Evolutionary conservation across 441 rosid genomes (phyloP).

Genomic region (Populus hybrid): DNA sequence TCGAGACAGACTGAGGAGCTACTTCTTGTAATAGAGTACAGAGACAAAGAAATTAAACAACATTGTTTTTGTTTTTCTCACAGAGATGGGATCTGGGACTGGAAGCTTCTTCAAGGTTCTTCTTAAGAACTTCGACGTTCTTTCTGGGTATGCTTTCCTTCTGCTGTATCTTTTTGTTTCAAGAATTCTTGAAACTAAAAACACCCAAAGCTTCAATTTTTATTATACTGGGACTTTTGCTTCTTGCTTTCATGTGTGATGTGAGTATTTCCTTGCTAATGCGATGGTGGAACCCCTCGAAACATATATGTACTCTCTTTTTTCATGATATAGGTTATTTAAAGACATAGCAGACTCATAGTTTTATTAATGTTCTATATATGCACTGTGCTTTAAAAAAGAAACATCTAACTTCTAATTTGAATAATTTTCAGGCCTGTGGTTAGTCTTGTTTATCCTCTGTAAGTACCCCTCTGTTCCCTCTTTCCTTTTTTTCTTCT

Average conservation of each 20-base stretch:
- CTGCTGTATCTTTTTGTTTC: background rate
- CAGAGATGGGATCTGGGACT: slow-evolving; percentile 43
- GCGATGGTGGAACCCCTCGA: background rate
- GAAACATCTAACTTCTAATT: background rate
- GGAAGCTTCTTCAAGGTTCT: slow-evolving; percentile 76
- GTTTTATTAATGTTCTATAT: background rate
- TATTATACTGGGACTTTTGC: background rate
- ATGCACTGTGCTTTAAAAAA: background rate
- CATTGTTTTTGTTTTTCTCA: background rate
- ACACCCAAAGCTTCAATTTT: background rate
- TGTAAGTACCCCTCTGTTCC: slow-evolving; percentile 51
- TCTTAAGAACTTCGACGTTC: slow-evolving; percentile 85
- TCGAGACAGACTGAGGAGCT: background rate
- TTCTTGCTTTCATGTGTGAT: background rate
- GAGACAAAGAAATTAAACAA: background rate
- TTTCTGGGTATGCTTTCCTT: slow-evolving; percentile 60
- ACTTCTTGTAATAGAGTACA: background rate
- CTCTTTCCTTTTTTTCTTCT: background rate
- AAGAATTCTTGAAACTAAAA: background rate
- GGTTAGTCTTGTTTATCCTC: slow-evolving; percentile 86
- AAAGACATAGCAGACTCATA: background rate
- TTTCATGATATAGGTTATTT: background rate
- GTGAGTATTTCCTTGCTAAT: background rate
- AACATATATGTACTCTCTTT: background rate
- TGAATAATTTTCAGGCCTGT: slow-evolving; percentile 58